Evolutionary conservation across 768 basidiomycete genomes (phyloP), one percentile per base, ranked within the genome.

Genomic region (Pulveroboletus sp.): DNA sequence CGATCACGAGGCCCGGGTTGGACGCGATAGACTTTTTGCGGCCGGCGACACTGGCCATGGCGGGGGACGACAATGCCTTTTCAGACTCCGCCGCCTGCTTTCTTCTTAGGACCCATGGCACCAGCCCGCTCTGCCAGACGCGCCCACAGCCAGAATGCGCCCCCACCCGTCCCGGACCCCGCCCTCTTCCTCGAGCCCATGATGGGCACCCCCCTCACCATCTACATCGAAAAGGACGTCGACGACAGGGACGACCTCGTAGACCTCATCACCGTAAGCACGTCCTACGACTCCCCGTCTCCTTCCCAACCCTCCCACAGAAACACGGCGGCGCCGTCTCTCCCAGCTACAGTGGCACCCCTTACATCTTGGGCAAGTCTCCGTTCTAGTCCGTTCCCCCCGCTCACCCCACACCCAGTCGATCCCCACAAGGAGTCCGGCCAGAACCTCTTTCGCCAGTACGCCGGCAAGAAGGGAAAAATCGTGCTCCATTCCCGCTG

Each of bases 201-300:
- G 79, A 78, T 89, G 67, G 90, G 90, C 59, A 80, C 75, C 1
- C 82, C 88, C 2, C 76, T 92, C 44, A 69, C 77, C 20, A 75
- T 91, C 53, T 93, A 86, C 70, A 75, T 93, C 60, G 86, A 89
- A 59, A 86, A 88, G 57, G 88, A 91, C 49, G 85, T 92, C 19
- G 73, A 78, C 19, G 82, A 89, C 70, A 80, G 80, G 60, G 81
- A 85, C 16, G 56, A 67, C 45, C 70, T 93, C 45, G 75, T 79
- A 29, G 79, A 82, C 39, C 70, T 87, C 48, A 77, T 92, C 60
- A 73, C 74, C 37, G 90, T 89, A 63, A 63, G 83, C 80, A 40
- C 46, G 56, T 56, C 6, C 17, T 20, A 2, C 2, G 32, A 6
- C n/a, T 39, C 19, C 52, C 32, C 34, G 43, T 62, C 53, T 23